These are phyloP conservation scores for Leccinum subrobustum DNA, from an alignment of 1,284 basidiomycete genomes.

Conservation along the genomic window DNA sequence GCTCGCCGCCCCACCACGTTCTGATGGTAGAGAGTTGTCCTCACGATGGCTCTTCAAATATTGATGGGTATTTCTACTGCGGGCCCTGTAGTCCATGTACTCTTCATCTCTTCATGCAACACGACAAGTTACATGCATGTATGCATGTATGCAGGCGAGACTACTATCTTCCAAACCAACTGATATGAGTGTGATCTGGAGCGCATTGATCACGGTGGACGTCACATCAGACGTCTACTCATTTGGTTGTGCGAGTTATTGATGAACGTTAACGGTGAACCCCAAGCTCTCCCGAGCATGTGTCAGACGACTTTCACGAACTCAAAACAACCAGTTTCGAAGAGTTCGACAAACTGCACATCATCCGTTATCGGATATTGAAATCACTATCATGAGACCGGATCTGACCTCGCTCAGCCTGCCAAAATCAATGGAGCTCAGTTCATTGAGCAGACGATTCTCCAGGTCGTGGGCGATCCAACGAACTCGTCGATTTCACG, in stretches of 20 bases:
- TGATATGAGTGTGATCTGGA: not conserved
- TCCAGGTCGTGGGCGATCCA: not conserved
- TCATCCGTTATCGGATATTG: slow-evolving; percentile 20
- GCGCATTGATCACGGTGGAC: not conserved
- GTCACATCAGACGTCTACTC: not conserved
- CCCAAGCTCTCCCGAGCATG: not conserved
- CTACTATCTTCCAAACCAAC: not conserved
- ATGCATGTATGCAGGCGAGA: not conserved
- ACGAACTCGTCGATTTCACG: not conserved
- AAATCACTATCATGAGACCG: slow-evolving; percentile 21
- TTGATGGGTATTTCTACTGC: slow-evolving; percentile 1
- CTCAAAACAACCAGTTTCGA: not conserved
- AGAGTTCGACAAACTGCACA: not conserved
- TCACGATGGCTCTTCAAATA: not conserved
- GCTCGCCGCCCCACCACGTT: slow-evolving; percentile 74
- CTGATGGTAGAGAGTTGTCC: slow-evolving; percentile 27
- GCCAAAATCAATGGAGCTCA: not conserved
- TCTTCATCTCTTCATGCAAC: slow-evolving; percentile 14
- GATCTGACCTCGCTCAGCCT: not conserved
- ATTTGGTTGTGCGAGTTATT: not conserved
- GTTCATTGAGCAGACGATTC: not conserved
- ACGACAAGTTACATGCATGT: slow-evolving; percentile 8
- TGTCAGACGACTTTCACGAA: slow-evolving; percentile 19
- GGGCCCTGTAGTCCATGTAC: slow-evolving; percentile 12
- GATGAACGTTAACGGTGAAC: not conserved